Evolutionary conservation across 257 asterid genomes (phyloP), one percentile per base, ranked within the genome.

Genomic region (Perilla frutescens): DNA sequence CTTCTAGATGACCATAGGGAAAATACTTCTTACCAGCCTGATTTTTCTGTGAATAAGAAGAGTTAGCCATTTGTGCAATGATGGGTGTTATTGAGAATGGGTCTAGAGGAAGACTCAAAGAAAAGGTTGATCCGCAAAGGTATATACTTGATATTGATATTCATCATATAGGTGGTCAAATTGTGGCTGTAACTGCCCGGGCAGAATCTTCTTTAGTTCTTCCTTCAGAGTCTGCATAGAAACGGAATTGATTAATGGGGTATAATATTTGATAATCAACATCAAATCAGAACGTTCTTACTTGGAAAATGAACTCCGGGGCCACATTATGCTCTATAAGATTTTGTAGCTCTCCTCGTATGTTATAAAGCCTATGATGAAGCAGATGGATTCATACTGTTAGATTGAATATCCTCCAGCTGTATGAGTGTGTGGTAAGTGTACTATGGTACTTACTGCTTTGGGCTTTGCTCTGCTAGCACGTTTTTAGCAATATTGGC

Each of bases 381-480:
- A 41, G 74, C 39, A 69, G 54, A 65, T 48, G 55, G 48, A 59
- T 39, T 68, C 47, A 63, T 61, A 62, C 9, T 57, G 63, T 74
- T 62, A 78, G 74, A 70, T 40, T 61, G 50, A 61, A 48, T 69
- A 41, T 45, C 47, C 53, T 43, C 15, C 40, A 5, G 48, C 20
- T 53, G 49, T 67, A 62, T 20, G 51, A 68, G 59, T 49, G 26
- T 67, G 48, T 49, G 44, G 54, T 49, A 55, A 58, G 13, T 11
- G 34, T 7, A 36, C 11, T n/a, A 29, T 56, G 55, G 39, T 51
- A 79, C 96, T 86, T 78, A 91, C 97, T 87, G 96, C 81, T 65
- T 85, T 71, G 97, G 96, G 84, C 92, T 91, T 82, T 91, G 97
- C 76, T 91, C 93, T 68, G 85, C 83, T 65, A 91, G 81, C 66